Base-by-base conservation (phyloP, 805 yeast species). In the Yamadazyma nakazawae region DNA sequence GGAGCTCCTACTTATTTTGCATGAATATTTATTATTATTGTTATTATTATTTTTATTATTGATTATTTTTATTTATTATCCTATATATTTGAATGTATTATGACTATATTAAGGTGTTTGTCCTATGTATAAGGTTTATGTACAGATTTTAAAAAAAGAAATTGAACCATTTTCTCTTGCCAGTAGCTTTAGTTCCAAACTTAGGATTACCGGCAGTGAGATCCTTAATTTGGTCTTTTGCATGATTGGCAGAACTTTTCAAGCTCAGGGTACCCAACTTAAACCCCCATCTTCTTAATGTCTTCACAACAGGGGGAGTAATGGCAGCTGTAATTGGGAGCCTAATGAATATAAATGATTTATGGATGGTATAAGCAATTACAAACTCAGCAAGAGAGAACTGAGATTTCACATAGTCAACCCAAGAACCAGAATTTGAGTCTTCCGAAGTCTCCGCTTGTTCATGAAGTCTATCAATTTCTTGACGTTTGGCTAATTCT, bases 331-430 rank as follows among this genome's bases (percentile, higher is more conserved):
- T 85, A 26, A 89, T 64, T 12, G 99, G 99, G 5, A 94, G 70
- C 52, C 99, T 78, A 36, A 94, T 77, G 50, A 92, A 80, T 19
- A 92, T 78, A 52, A 94, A 74, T 4, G 91, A 80, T 68, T 94
- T 94, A 71, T 94, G 98, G 39, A 94, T 70, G 2, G 96, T 96
- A 62, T 94, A 94, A 0, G 98, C 98, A 43, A 94, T 78, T 11
- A 87, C 82, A 55, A 89, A 81, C 64, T 92, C 97, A 0, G 97
- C 85, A 75, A 88, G 72, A 61, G 60, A 89, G 62, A 46, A 72
- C 55, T 68, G 73, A 21, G 68, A 54, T 26, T 61, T 51, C 31
- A 68, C 24, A 32, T 41, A 46, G n/a, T 36, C 42, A 25, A 50
- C 34, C 17, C 37, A 25, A 9, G 47, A 43, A 34, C 37, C 44